Conservation (phyloP, 306 rosid species). For the Senna siamea region DNA sequence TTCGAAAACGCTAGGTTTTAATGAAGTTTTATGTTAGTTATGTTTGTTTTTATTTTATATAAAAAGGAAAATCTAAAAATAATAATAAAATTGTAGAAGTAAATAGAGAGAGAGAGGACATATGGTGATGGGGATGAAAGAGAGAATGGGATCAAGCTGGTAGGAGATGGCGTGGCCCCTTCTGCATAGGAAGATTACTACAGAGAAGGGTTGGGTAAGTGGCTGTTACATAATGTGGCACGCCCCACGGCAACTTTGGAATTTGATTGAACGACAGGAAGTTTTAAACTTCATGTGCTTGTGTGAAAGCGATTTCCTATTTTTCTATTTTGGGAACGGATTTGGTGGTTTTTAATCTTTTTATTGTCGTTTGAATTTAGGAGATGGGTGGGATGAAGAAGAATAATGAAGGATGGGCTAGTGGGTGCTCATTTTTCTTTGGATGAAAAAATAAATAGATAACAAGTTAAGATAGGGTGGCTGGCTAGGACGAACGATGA, state of each 20-base stretch:
- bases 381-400: constrained; percentile 16
- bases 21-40: background rate
- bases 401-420: constrained; percentile 30
- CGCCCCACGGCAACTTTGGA: constrained; percentile 41
- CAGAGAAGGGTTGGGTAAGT: background rate
- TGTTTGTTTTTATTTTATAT: background rate
- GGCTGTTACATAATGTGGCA: constrained; percentile 15
- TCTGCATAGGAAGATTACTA: constrained; percentile 17
- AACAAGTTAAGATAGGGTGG: constrained; percentile 2
- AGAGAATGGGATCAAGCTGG: constrained; percentile 42
- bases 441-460: background rate
- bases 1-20: constrained; percentile 90
- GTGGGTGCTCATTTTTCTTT: background rate
- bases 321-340: constrained; percentile 8
- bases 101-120: constrained; percentile 7
- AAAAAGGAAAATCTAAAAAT: background rate
- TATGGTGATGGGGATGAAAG: constrained; percentile 38
- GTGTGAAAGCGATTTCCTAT: background rate
- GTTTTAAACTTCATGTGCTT: constrained; percentile 17
- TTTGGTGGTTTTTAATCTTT: background rate
- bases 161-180: no score
- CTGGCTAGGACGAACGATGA: constrained; percentile 23
- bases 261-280: constrained; percentile 28
- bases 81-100: background rate
- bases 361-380: constrained; percentile 19